phyloP scores from a whole-genome alignment of 352 stramenopile species.

The Phytophthora ramorum region DNA sequence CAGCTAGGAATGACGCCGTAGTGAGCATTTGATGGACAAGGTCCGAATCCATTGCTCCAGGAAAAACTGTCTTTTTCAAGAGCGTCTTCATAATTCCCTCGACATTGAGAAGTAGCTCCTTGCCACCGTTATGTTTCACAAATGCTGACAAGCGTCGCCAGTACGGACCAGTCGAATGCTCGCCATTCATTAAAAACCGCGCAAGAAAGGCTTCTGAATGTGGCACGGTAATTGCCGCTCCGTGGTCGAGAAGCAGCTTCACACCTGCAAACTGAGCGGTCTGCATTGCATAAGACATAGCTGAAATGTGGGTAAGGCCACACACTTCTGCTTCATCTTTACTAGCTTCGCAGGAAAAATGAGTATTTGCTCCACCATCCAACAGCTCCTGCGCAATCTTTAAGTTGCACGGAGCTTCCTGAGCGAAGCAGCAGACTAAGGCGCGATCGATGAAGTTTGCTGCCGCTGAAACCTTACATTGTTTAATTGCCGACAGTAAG shows the following conservation, averaged over 20 bases:
- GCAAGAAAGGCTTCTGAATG: constrained; percentile 48
- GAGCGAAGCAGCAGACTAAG: constrained; percentile 48
- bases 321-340: constrained; percentile 6
- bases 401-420: constrained; percentile 47
- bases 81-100: constrained; percentile 54
- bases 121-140: constrained; percentile 31
- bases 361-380: constrained; percentile 37
- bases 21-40: constrained; percentile 52
- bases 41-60: constrained; percentile 45
- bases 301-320: constrained; percentile 24
- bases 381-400: constrained; percentile 50
- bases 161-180: constrained; percentile 3
- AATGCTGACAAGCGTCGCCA: constrained; percentile 51
- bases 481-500: constrained; percentile 27
- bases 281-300: constrained; percentile 44
- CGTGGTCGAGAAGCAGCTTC: constrained; percentile 53
- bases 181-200: constrained; percentile 24
- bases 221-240: constrained; percentile 35
- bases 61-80: constrained; percentile 39
- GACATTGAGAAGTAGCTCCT: constrained; percentile 45
- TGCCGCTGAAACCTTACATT: background rate
- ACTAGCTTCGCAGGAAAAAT: constrained; percentile 30
- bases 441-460: constrained; percentile 38
- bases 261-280: constrained; percentile 43
- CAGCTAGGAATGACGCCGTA: constrained; percentile 41